Percentiles rank a stretch among this genome's conserved stretches.
Conservation (phyloP, 2,329 filamentous ascomycete species). For the Aspergillus sergii region DNA sequence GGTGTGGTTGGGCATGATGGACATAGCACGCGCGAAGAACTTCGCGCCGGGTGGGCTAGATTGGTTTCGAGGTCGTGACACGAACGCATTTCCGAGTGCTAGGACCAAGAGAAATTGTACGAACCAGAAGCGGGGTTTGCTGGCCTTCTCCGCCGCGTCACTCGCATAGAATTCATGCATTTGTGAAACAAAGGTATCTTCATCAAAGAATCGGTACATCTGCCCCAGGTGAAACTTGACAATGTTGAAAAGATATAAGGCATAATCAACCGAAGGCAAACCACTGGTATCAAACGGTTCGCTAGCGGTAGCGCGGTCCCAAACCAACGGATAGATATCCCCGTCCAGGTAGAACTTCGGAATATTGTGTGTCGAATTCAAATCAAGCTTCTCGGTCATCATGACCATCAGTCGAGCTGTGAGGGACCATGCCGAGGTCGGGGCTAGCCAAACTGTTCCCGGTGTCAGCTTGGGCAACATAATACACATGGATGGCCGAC, state of each 20-base stretch:
- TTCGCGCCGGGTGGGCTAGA: neutral
- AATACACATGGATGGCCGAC: neutral
- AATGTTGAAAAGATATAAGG: conserved; percentile 20
- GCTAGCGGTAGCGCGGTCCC: neutral
- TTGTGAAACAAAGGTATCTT: conserved; percentile 11
- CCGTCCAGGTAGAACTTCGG: neutral
- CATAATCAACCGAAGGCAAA: conserved; percentile 15
- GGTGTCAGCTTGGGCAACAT: neutral
- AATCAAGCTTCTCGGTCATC: neutral
- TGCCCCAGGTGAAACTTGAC: conserved; percentile 24
- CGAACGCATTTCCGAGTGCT: neutral
- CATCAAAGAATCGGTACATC: conserved; percentile 20
- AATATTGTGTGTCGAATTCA: neutral
- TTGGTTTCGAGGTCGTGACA: neutral
- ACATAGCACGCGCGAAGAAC: neutral
- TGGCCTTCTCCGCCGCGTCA: neutral
- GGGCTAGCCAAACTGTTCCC: neutral
- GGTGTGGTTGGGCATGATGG: neutral
- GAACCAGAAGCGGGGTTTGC: neutral
- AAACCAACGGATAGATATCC: neutral
- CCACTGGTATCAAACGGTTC: neutral
- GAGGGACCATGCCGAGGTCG: neutral
- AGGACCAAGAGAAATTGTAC: neutral
- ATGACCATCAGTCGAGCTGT: neutral
- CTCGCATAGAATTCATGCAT: neutral